Conservation (phyloP, 495 filamentous ascomycete species). For the Lasiosphaeria hispida region DNA sequence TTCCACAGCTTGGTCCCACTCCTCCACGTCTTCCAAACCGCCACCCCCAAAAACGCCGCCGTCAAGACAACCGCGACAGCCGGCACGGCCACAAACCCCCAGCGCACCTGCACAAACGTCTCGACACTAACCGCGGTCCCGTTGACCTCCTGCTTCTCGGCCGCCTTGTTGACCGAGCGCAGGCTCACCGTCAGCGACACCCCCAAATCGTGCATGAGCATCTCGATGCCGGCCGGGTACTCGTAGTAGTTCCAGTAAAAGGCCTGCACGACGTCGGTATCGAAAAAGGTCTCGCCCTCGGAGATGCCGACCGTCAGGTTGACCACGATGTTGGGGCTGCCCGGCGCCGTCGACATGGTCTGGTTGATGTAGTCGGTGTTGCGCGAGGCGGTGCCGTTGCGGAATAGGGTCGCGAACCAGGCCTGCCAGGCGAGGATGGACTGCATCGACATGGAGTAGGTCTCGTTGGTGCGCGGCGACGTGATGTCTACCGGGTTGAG, state of each 20-base stretch:
- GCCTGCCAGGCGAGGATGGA: slow-evolving; percentile 18
- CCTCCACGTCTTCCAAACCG: slow-evolving; percentile 8
- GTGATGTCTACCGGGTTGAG: slow-evolving; percentile 5
- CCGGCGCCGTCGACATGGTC: too few relatives aligned
- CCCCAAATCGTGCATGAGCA: slow-evolving; percentile 20
- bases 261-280: slow-evolving; percentile 29
- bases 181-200: slow-evolving; percentile 5
- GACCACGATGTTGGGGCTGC: too few relatives aligned
- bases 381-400: slow-evolving; percentile 19
- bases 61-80: slow-evolving; percentile 7
- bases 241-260: slow-evolving; percentile 34
- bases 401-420: slow-evolving; percentile 23
- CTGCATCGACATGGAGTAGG: slow-evolving; percentile 11
- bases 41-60: slow-evolving; percentile 11
- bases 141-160: neutral
- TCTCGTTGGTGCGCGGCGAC: slow-evolving; percentile 6
- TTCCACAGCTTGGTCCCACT: slow-evolving; percentile 18
- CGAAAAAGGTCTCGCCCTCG: slow-evolving; percentile 24
- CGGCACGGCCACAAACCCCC: slow-evolving; percentile 11
- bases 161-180: neutral
- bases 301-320: slow-evolving; percentile 28
- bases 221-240: slow-evolving; percentile 21
- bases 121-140: slow-evolving; percentile 6
- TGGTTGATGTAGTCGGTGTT: too few relatives aligned
- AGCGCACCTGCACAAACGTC: slow-evolving; percentile 13